Evolutionary conservation across 2,329 filamentous ascomycete species (phyloP), one percentile per base, ranked within the genome.

Genomic region (Pseudodiploospora longispora): DNA sequence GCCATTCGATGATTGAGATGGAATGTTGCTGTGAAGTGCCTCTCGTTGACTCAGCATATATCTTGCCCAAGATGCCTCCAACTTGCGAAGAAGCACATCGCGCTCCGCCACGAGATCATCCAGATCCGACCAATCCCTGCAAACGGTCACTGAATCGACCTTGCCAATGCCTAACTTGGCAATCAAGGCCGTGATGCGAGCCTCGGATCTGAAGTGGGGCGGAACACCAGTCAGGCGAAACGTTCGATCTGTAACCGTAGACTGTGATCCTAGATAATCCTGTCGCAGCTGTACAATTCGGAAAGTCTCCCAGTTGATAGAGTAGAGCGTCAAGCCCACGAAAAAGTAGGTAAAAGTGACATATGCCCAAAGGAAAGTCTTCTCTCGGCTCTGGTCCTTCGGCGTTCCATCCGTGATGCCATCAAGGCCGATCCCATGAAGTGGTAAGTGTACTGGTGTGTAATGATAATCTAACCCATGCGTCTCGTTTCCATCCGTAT

Each of bases 341-440:
- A 97, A 98, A 41, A 97, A 74, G 68, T 96, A 98, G 1, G 89
- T 87, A 56, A 98, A 98, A n/a, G 86, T 72, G 10, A 95, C 78
- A 58, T 97, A 96, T 57, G 91, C 86, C 89, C 91, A 96, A 2
- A 96, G 69, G 55, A 90, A 95, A 6, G 55, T 50, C 8, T 44
- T 54, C 34, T 64, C 60, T 40, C 57, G 59, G 40, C 60, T 61
- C 43, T 51, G 56, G 35, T 66, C 64, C 50, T 61, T 61, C 32
- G 61, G 58, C 3, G 53, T 53, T 31, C 62, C 59, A 41, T 56
- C 65, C 39, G 63, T 59, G 32, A 52, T 30, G 8, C 38, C 6
- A 30, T 52, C 50, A 10, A 53, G 29, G n/a, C 48, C 49, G 3
- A 46, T 36, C 8, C 38, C 34, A 28, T 54, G 40, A n/a, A 57